Percentiles rank a stretch among this genome's conserved stretches.
These are phyloP conservation scores for Bathelium albidoporum DNA, from an alignment of 495 filamentous ascomycete genomes.

Conservation along the genomic window DNA sequence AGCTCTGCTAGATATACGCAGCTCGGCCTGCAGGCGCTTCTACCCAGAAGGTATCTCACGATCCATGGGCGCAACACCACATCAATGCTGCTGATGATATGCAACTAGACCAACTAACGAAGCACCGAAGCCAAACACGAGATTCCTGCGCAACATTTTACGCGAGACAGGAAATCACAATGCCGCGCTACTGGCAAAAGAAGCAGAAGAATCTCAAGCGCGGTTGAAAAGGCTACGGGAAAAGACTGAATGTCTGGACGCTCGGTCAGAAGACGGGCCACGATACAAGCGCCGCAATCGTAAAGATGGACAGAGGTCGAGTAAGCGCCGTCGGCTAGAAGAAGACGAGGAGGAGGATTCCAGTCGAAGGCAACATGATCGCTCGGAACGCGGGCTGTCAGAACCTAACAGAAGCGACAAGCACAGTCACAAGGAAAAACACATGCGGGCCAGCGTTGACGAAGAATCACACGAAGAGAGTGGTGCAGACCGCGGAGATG, in stretches of 20 bases:
- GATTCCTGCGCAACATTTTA: conserved; percentile 81
- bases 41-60: conserved; percentile 51
- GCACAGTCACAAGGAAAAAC: conserved; percentile 1
- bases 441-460: background rate
- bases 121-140: conserved; percentile 82
- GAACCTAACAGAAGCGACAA: background rate
- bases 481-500: background rate
- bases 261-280: conserved; percentile 22
- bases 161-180: conserved; percentile 85
- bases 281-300: conserved; percentile 34
- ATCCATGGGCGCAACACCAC: background rate
- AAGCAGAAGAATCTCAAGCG: conserved; percentile 54
- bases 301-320: conserved; percentile 30
- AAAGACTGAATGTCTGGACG: conserved; percentile 5
- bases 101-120: conserved; percentile 41
- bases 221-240: conserved; percentile 42
- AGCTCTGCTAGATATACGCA: conserved; percentile 61
- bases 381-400: background rate
- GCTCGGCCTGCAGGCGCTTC: conserved; percentile 60
- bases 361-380: background rate
- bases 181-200: conserved; percentile 71
- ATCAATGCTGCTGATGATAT: too few relatives aligned
- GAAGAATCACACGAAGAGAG: background rate
- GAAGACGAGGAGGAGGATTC: conserved; percentile 8
- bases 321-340: conserved; percentile 12